These are phyloP conservation scores for Calycina herbarum DNA, from an alignment of 2,329 filamentous ascomycete species.

Conservation along the genomic window DNA sequence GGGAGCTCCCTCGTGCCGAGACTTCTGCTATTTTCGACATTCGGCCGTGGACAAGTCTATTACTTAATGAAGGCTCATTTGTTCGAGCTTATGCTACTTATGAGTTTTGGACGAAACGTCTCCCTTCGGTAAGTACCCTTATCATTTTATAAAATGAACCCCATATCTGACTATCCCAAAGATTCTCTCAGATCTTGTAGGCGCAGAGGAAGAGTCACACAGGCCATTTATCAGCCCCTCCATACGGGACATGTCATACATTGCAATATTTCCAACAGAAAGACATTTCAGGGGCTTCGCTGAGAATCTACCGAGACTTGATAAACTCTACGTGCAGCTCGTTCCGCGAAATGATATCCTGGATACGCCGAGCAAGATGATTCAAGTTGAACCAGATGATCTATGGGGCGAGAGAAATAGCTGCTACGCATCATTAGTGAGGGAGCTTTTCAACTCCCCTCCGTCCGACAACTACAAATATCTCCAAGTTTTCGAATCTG, in stretches of 20 bases:
- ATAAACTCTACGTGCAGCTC: conserved; percentile 55
- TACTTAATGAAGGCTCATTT: conserved; percentile 75
- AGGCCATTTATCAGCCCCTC: conserved; percentile 42
- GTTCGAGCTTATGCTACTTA: conserved; percentile 65
- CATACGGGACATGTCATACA: conserved; percentile 56
- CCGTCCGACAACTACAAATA: conserved; percentile 42
- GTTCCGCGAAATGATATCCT: conserved; percentile 42
- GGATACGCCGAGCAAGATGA: conserved; percentile 35
- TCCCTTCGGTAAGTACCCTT: conserved; percentile 38
- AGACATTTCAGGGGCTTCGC: conserved; percentile 57
- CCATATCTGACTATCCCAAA: conserved; percentile 42
- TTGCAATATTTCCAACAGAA: conserved; percentile 66
- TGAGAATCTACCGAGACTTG: conserved; percentile 49
- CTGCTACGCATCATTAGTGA: conserved; percentile 34
- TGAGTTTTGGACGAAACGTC: conserved; percentile 66
- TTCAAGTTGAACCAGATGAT: conserved; percentile 33
- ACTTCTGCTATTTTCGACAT: conserved; percentile 26
- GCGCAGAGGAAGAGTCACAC: conserved; percentile 42
- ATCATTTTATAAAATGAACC: background rate
- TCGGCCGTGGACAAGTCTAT: conserved; percentile 60
- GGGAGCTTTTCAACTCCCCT: conserved; percentile 34
- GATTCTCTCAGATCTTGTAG: conserved; percentile 55
- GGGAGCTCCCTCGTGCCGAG: conserved; percentile 3
- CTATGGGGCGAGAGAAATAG: conserved; percentile 36
- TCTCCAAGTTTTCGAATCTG: conserved; percentile 51